Base-by-base conservation (phyloP, 2,329 filamentous ascomycete species). In the Stagonosporopsis rhizophila region DNA sequence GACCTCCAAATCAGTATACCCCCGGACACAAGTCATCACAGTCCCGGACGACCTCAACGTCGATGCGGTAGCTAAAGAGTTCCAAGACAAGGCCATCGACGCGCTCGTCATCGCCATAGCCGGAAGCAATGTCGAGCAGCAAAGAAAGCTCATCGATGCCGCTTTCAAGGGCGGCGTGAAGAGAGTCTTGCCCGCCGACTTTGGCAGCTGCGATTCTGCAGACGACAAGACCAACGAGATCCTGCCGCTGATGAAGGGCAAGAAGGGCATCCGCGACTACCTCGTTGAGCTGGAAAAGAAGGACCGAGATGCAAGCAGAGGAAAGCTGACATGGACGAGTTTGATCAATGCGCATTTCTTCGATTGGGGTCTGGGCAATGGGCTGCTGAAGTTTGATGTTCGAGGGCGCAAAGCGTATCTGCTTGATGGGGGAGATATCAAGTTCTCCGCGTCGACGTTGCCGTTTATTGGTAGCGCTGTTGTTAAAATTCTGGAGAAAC, bases 161-260 rank as follows among this genome's bases (percentile, higher is more conserved):
- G 83, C 85, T 7, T 75, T 84, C 42, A 78, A 80, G 2, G 83
- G 83, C 1, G 83, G 84, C 1, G 85, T 89, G 5, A 82, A 82
- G 59, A 79, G 85, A 5, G 84, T 87, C 60, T 83, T 87, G 7
- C 85, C 86, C 0, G 84, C 84, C 17, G 87, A 90, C 53, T 89
- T 83, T 59, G 81, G 77, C 11, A 74, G 70, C 52, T 79, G 76
- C 64, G 81, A 75, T 60, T 78, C 66, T 53, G 78, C 69, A 38
- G 79, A 69, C 69, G 73, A 52, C 60, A 74, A 52, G 65, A 79
- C 59, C 47, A 74, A 75, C 34, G 70, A 76, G 19, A 65, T 79
- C 1, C 75, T 89, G 1, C 81, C 85, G 1, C 70, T 87, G 1
- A 86, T 85, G 65, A 74, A 70, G 27, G 72, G 75, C 55, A 89